Evolutionary conservation across 225 moss, liverwort and hornwort species (phyloP).

Genomic region (Climacium dendroides): DNA sequence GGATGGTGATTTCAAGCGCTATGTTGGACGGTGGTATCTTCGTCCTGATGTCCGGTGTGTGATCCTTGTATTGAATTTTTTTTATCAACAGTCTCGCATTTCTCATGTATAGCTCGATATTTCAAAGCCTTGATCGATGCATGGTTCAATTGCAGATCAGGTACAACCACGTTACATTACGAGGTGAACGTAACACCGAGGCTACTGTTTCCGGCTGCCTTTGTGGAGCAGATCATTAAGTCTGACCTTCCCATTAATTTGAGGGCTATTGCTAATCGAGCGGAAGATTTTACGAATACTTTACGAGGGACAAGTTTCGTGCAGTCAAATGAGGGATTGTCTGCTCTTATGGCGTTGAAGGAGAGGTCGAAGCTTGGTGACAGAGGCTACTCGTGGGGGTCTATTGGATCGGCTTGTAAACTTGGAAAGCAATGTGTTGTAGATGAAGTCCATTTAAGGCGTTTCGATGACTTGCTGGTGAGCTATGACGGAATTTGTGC

Average conservation of each 20-base stretch:
- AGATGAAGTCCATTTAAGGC: constrained; percentile 94
- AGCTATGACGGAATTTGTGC: background rate
- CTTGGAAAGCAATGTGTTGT: constrained; percentile 66
- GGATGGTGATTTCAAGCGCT: constrained; percentile 91
- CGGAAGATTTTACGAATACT: constrained; percentile 33
- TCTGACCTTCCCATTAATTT: constrained; percentile 79
- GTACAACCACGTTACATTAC: constrained; percentile 50
- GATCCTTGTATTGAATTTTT: background rate
- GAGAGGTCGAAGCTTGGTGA: constrained; percentile 29
- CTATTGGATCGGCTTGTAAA: constrained; percentile 27
- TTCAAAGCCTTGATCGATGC: background rate
- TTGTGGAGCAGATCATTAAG: constrained; percentile 78
- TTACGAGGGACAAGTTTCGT: background rate
- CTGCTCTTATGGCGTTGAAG: constrained; percentile 11
- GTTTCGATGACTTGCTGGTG: constrained; percentile 82
- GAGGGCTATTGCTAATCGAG: constrained; percentile 73
- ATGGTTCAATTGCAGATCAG: constrained; percentile 38
- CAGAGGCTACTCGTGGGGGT: constrained; percentile 36
- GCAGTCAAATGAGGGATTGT: constrained; percentile 7
- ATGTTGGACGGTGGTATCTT: constrained; percentile 88
- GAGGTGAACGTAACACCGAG: constrained; percentile 89
- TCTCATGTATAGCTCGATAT: background rate
- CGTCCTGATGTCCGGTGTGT: constrained; percentile 60
- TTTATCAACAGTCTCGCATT: background rate
- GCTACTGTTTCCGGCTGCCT: constrained; percentile 80